A percentile compares a stretch with the other conserved stretches of the same genome.
Evolutionary conservation across 2,329 filamentous ascomycete species (phyloP).

Genomic region (Domatiomyces globalis): DNA sequence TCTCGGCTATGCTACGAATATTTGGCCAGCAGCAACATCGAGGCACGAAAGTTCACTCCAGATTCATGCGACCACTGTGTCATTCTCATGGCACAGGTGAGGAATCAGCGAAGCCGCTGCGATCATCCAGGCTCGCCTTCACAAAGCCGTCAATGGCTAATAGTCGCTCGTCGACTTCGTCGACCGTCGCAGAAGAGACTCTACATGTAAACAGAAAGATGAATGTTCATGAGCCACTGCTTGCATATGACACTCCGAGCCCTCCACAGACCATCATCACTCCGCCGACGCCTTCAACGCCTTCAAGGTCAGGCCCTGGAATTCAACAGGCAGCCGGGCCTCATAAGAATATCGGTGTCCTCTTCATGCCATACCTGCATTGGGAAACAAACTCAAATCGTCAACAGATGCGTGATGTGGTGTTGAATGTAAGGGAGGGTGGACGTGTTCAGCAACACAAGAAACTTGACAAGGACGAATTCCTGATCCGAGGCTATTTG

Average conservation of each 20-base stretch:
- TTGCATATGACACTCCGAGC: background rate
- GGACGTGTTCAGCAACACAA: slow-evolving; percentile 21
- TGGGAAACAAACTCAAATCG: slow-evolving; percentile 46
- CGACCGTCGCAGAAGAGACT: background rate
- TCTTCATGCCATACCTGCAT: slow-evolving; percentile 51
- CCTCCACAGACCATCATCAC: background rate
- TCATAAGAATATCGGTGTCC: slow-evolving; percentile 5
- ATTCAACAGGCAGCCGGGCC: background rate
- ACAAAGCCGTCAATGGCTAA: background rate
- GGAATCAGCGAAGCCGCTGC: background rate
- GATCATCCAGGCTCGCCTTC: background rate
- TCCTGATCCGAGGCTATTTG: slow-evolving; percentile 37
- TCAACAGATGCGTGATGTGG: slow-evolving; percentile 30
- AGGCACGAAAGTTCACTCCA: slow-evolving; percentile 22
- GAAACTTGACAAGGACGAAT: slow-evolving; percentile 26
- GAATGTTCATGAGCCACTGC: background rate
- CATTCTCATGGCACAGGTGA: background rate
- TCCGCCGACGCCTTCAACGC: background rate
- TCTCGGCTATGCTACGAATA: slow-evolving; percentile 37
- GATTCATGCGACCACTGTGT: slow-evolving; percentile 16
- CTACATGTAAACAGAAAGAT: background rate
- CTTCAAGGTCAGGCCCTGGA: too few species aligned
- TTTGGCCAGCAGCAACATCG: slow-evolving; percentile 18
- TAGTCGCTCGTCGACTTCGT: background rate
- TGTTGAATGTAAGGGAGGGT: slow-evolving; percentile 2